phyloP scores from a whole-genome alignment of 2,329 filamentous ascomycete species.

The Colletotrichum navitas region DNA sequence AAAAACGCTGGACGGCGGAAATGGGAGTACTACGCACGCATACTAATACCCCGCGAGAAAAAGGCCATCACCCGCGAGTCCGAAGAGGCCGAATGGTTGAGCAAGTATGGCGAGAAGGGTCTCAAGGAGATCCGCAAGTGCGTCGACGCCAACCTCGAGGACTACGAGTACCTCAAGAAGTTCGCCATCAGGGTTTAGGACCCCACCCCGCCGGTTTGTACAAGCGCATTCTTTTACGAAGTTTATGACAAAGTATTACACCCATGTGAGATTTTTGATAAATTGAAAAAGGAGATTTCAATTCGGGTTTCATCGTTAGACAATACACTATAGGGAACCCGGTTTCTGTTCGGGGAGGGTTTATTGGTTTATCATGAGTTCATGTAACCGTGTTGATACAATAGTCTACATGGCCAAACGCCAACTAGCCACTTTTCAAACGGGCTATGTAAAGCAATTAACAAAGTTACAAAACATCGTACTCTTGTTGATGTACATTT shows the following conservation, averaged over 20 bases:
- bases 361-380: constrained; percentile 29
- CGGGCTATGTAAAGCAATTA: constrained; percentile 12
- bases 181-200: constrained; percentile 74
- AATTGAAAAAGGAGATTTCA: constrained; percentile 5
- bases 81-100: constrained; percentile 77
- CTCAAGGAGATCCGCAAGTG: constrained; percentile 77
- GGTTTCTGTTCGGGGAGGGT: constrained; percentile 8
- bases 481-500: constrained; percentile 33
- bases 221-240: constrained; percentile 24
- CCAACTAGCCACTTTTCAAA: constrained; percentile 17
- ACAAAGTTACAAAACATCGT: constrained; percentile 20
- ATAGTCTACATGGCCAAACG: constrained; percentile 40
- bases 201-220: neutral
- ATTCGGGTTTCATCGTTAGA: neutral
- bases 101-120: constrained; percentile 80
- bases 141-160: constrained; percentile 77
- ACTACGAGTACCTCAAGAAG: constrained; percentile 86
- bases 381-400: constrained; percentile 42
- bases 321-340: neutral
- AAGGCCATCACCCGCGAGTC: constrained; percentile 73
- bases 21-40: constrained; percentile 23
- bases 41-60: constrained; percentile 54
- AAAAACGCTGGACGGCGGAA: constrained; percentile 10
- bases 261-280: constrained; percentile 4
- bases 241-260: constrained; percentile 38